Percentiles rank a stretch among this genome's conserved stretches.
These are phyloP conservation scores for Chlorella sorokiniana DNA, from an alignment of 139 green algal genomes.

Conservation along the genomic window DNA sequence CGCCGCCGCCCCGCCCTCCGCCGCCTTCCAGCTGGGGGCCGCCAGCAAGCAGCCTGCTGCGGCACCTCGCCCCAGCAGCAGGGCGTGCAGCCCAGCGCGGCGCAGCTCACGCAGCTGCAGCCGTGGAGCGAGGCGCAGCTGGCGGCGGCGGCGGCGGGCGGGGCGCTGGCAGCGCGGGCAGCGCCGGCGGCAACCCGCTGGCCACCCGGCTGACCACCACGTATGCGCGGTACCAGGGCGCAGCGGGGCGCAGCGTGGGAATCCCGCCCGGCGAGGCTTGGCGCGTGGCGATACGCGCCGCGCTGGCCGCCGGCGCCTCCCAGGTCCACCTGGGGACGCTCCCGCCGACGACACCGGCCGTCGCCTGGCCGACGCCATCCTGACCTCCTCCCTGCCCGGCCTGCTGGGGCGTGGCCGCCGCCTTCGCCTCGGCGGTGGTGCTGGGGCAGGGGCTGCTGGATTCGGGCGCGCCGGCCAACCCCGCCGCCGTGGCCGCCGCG, in stretches of 20 bases:
- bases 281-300: constrained; percentile 67
- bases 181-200: constrained; percentile 40
- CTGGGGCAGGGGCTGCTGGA: not conserved
- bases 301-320: constrained; percentile 42
- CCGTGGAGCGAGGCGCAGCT: constrained; percentile 1
- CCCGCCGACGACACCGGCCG: constrained; percentile 50
- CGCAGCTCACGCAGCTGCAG: not conserved
- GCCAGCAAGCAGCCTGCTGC: constrained; percentile 6
- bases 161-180: not conserved
- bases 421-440: constrained; percentile 6
- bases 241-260: constrained; percentile 56
- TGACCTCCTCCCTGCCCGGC: not conserved
- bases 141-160: not conserved
- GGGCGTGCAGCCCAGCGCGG: not conserved
- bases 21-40: constrained; percentile 24
- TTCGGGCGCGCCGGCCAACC: not conserved
- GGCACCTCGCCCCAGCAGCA: not conserved
- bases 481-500: constrained; percentile 6
- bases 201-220: constrained; percentile 40
- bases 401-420: constrained; percentile 30
- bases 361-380: constrained; percentile 58
- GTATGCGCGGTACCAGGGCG: constrained; percentile 58
- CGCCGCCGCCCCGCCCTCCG: not conserved
- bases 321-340: constrained; percentile 74
- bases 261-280: constrained; percentile 69